These are phyloP conservation scores for Suillus placidus DNA, from an alignment of 768 basidiomycete species.

Conservation along the genomic window DNA sequence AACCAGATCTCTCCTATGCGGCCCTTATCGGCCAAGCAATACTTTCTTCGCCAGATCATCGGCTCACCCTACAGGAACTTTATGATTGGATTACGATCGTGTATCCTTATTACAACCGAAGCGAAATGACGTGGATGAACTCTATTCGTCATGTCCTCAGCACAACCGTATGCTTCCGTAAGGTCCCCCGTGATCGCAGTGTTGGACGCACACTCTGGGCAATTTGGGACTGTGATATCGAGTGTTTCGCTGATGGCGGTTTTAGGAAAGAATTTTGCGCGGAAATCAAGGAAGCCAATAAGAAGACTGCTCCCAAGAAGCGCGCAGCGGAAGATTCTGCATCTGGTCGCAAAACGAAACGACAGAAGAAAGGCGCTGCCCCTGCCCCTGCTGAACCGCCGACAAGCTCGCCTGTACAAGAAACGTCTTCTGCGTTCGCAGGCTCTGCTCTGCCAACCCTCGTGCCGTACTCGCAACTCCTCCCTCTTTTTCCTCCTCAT, in stretches of 20 bases:
- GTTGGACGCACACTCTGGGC: slow-evolving; percentile 88
- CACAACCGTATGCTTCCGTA: slow-evolving; percentile 89
- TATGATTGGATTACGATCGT: slow-evolving; percentile 95
- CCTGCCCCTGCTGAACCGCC: slow-evolving; percentile 9
- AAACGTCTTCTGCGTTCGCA: slow-evolving; percentile 23
- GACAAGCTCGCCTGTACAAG: slow-evolving; percentile 19
- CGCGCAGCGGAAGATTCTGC: slow-evolving; percentile 40
- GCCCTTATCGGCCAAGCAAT: slow-evolving; percentile 96
- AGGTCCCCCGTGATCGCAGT: slow-evolving; percentile 73
- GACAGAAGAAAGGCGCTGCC: slow-evolving; percentile 41
- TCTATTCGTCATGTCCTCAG: slow-evolving; percentile 96
- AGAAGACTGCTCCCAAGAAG: slow-evolving; percentile 39
- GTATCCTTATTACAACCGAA: slow-evolving; percentile 91
- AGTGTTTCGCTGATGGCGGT: slow-evolving; percentile 83
- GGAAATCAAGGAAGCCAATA: slow-evolving; percentile 36
- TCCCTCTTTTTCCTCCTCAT: slow-evolving; percentile 53
- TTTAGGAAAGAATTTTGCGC: slow-evolving; percentile 66
- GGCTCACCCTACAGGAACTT: slow-evolving; percentile 92
- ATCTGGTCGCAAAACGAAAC: slow-evolving; percentile 50
- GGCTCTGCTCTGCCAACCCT: slow-evolving; percentile 25
- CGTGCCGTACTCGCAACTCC: slow-evolving; percentile 27
- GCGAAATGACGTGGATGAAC: slow-evolving; percentile 97
- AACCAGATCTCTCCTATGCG: slow-evolving; percentile 91
- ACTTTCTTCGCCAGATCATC: slow-evolving; percentile 78
- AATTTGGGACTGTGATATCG: slow-evolving; percentile 78